These are phyloP conservation scores for Didymella exigua DNA, from an alignment of 2,329 filamentous ascomycete genomes.

Conservation along the genomic window DNA sequence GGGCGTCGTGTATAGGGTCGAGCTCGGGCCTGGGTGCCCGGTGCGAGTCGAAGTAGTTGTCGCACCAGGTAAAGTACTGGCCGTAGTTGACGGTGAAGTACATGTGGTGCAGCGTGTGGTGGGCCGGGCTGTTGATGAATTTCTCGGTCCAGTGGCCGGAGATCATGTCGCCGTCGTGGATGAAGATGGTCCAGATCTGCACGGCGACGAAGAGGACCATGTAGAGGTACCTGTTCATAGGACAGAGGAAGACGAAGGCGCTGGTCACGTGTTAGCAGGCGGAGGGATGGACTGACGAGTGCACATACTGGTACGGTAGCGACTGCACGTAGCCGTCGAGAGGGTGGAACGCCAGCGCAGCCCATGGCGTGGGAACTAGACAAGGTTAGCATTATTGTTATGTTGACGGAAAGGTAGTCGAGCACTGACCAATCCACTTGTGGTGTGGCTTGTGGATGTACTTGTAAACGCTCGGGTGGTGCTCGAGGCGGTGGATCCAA, in stretches of 20 bases:
- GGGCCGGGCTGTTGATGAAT: constrained; percentile 57
- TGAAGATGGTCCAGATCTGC: constrained; percentile 58
- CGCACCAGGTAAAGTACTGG: constrained; percentile 58
- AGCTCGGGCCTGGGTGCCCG: constrained; percentile 52
- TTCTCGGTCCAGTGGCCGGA: constrained; percentile 55
- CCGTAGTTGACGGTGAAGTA: constrained; percentile 59
- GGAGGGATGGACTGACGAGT: background rate
- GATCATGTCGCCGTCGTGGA: constrained; percentile 59
- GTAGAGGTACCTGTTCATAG: constrained; percentile 56
- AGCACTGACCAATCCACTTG: constrained; percentile 55
- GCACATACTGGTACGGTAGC: constrained; percentile 54
- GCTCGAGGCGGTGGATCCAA: constrained; percentile 56
- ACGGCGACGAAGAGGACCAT: constrained; percentile 53
- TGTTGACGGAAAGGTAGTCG: background rate
- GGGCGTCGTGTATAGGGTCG: constrained; percentile 54
- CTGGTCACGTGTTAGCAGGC: constrained; percentile 29
- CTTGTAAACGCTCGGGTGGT: constrained; percentile 56
- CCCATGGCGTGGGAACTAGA: constrained; percentile 55
- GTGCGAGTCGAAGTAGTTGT: constrained; percentile 54
- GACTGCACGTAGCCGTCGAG: constrained; percentile 56
- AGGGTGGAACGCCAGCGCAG: constrained; percentile 56
- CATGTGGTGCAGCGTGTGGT: constrained; percentile 58
- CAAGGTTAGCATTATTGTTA: constrained; percentile 1
- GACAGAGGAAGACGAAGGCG: constrained; percentile 54
- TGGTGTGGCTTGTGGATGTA: constrained; percentile 58